Conservation (phyloP, 768 basidiomycete genomes). For the Lactarius hatsudake region DNA sequence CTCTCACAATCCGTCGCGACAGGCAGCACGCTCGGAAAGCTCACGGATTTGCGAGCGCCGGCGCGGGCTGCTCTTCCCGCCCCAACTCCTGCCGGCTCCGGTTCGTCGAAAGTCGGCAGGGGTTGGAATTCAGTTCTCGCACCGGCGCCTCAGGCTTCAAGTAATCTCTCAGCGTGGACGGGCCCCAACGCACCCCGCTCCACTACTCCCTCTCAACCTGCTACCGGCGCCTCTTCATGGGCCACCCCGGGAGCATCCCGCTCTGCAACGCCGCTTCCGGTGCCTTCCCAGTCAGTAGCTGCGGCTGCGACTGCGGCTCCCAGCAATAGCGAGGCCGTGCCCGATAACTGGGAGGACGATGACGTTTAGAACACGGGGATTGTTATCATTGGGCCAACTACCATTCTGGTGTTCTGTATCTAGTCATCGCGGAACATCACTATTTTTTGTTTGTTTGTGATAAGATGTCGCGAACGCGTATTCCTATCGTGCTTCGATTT, state of each 20-base stretch:
- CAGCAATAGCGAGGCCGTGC: slow-evolving; percentile 35
- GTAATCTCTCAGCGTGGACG: not conserved
- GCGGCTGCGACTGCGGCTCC: not conserved
- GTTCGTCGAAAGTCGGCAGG: slow-evolving; percentile 23
- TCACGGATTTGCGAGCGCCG: slow-evolving; percentile 50
- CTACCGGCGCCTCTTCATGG: not conserved
- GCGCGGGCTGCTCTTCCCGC: slow-evolving; percentile 29
- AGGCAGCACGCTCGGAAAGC: slow-evolving; percentile 52
- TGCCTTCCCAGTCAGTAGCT: slow-evolving; percentile 3
- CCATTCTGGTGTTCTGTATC: not conserved
- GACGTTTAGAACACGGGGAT: slow-evolving; percentile 36
- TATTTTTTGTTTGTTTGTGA: not conserved
- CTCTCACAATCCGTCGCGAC: slow-evolving; percentile 44
- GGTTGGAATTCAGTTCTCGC: slow-evolving; percentile 39
- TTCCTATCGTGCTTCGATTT: too few species aligned
- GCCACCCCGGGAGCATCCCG: not conserved
- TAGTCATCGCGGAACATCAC: not conserved
- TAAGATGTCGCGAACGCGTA: not conserved
- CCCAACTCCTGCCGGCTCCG: slow-evolving; percentile 10
- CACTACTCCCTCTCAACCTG: slow-evolving; percentile 17
- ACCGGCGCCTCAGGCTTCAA: slow-evolving; percentile 9
- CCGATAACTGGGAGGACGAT: slow-evolving; percentile 59
- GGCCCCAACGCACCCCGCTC: slow-evolving; percentile 10
- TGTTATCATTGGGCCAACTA: not conserved
- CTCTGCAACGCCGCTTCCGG: slow-evolving; percentile 18